Base-by-base conservation (phyloP, 371 early-diverging fungal genomes). In the Mortierella sp. region DNA sequence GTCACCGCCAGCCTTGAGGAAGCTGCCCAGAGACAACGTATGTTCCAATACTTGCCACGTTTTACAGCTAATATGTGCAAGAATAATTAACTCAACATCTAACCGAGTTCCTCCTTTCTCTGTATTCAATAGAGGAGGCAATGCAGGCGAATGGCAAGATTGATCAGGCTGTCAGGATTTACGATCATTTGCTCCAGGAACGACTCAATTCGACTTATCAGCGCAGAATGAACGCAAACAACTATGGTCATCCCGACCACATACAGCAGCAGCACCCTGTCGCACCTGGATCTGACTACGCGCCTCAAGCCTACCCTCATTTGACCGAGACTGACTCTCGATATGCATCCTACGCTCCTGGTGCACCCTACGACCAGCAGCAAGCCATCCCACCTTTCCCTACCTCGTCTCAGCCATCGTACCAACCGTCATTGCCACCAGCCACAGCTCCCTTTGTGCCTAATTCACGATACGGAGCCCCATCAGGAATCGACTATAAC, bases 141-240 rank as follows among this genome's bases (percentile, higher is more conserved):
- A 90, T 93, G 57, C 92, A 92, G n/a, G 76, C 95, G 71, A 94
- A 95, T 74, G 93, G 94, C 44, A 95, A 96, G 81, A 87, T 97
- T 50, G 90, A 94, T 54, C 90, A 90, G 21, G 96, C 96, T 31
- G 91, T 95, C 28, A 94, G 91, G 80, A 89, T 93, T 40, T 97
- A 97, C 73, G 97, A 97, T 82, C 92, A 90, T 69, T 80, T 97
- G 67, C 86, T 97, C 54, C 94, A 95, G 72, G 92, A 95, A 79
- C 92, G 94, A 43, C 87, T 96, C 40, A 84, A 90, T 2, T 75
- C 76, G 24, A 74, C 89, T 10, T 88, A 89, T 44, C 74, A 82
- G 44, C 86, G 80, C 43, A 77, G 88, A 40, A 74, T 86, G 70
- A 77, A 70, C 40, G 54, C 76, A 40, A 79, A 69, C 59, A 74